A percentile compares a stretch with the other conserved stretches of the same genome.
phyloP scores from a whole-genome alignment of 257 asterid species.

The Primulina eburnea region DNA sequence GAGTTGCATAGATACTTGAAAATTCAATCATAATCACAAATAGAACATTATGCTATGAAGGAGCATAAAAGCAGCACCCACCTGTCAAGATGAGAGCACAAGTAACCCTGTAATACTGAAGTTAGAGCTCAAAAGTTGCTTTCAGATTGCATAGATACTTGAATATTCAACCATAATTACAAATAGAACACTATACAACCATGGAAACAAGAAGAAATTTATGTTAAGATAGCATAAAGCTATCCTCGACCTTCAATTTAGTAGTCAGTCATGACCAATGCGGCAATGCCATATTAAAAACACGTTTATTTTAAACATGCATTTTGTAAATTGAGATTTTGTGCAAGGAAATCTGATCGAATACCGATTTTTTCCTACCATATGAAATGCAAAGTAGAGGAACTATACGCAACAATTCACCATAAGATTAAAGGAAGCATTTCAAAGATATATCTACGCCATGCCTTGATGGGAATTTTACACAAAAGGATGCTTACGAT shows the following conservation, averaged over 20 bases:
- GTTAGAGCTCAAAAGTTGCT: no score
- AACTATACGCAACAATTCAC: neutral
- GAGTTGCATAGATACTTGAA: no score
- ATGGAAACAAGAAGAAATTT: slow-evolving; percentile 15
- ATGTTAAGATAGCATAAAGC: slow-evolving; percentile 1
- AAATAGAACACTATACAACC: neutral
- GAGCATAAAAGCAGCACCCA: slow-evolving; percentile 76
- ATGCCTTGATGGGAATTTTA: no score
- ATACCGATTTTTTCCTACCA: neutral
- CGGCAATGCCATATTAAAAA: neutral
- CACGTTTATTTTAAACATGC: no score
- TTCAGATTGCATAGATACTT: slow-evolving; percentile 5
- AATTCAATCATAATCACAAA: slow-evolving; percentile 15
- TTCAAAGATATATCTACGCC: neutral
- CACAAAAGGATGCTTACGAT: no score
- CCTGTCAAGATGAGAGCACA: slow-evolving; percentile 47
- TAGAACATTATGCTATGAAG: slow-evolving; percentile 40
- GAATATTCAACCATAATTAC: slow-evolving; percentile 4
- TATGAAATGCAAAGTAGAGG: neutral
- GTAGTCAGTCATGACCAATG: neutral
- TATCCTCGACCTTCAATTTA: slow-evolving; percentile 3
- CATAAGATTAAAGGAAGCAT: neutral
- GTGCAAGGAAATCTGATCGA: neutral
- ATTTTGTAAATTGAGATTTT: neutral
- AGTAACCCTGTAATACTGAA: neutral